Conservation (phyloP, 2,329 filamentous ascomycete genomes). For the Sporothrix brunneoviolacea region DNA sequence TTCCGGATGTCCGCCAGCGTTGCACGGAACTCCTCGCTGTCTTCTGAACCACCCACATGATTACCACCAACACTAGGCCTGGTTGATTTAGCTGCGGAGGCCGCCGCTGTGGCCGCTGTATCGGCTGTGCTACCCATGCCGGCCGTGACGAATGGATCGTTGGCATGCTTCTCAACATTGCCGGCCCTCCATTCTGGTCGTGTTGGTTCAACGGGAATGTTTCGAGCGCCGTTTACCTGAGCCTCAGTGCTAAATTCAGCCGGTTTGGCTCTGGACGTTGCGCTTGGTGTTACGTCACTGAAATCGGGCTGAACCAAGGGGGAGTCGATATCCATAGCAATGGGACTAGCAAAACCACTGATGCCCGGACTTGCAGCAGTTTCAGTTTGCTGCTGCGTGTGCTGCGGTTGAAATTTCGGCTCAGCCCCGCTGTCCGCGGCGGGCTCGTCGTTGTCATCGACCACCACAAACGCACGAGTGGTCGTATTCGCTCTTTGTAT, state of each 20-base stretch:
- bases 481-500: conserved; percentile 36
- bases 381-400: neutral
- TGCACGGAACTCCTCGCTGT: conserved; percentile 48
- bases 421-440: conserved; percentile 27
- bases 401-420: conserved; percentile 13
- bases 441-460: conserved; percentile 30
- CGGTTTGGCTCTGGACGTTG: too few relatives aligned
- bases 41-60: conserved; percentile 45
- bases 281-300: too few relatives aligned
- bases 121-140: conserved; percentile 17
- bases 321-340: conserved; percentile 61
- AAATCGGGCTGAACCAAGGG: conserved; percentile 34
- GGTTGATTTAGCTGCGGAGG: conserved; percentile 14
- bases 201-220: conserved; percentile 52
- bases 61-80: conserved; percentile 18
- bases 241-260: too few relatives aligned
- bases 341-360: conserved; percentile 37
- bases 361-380: neutral
- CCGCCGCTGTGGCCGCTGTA: neutral
- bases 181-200: conserved; percentile 54
- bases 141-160: neutral
- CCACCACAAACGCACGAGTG: conserved; percentile 14
- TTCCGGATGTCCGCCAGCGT: conserved; percentile 50
- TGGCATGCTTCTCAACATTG: conserved; percentile 29
- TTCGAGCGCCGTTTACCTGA: conserved; percentile 35